Conservation (phyloP, 2,329 filamentous ascomycete species). For the Aspergillus flavus region DNA sequence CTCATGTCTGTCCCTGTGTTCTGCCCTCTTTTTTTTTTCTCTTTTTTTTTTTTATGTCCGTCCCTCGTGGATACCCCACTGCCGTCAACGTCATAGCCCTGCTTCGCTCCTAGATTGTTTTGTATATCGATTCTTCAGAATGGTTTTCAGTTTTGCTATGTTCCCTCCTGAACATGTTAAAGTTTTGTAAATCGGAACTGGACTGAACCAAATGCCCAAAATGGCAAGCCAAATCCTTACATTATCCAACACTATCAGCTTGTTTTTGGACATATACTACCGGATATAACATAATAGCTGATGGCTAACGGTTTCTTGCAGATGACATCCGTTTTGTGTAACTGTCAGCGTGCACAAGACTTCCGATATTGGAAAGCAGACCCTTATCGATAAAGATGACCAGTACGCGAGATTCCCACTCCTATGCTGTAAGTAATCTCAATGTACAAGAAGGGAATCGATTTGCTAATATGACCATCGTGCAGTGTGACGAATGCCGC, state of each 20-base stretch:
- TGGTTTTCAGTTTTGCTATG: conserved; percentile 4
- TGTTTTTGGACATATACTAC: not conserved
- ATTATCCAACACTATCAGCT: not conserved
- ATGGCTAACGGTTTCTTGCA: conserved; percentile 26
- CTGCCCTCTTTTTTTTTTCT: conserved; percentile 2
- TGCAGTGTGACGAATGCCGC: conserved; percentile 44
- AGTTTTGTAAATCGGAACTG: conserved; percentile 1
- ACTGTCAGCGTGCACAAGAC: conserved; percentile 33
- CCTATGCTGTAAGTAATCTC: conserved; percentile 39
- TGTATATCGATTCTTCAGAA: not conserved
- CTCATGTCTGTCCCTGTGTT: conserved; percentile 9
- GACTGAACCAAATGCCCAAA: not conserved
- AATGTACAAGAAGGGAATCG: not conserved
- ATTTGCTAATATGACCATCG: conserved; percentile 10
- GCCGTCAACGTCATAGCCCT: conserved; percentile 1
- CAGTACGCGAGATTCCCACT: conserved; percentile 45
- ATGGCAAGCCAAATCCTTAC: not conserved
- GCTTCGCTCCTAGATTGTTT: conserved; percentile 1
- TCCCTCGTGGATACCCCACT: conserved; percentile 1
- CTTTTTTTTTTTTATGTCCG: conserved; percentile 10
- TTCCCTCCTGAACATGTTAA: not conserved
- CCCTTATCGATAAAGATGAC: conserved; percentile 36
- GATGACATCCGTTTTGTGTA: conserved; percentile 37
- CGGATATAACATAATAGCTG: not conserved
- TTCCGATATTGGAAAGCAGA: conserved; percentile 26